A percentile compares a stretch with the other conserved stretches of the same genome.
Evolutionary conservation across 2,329 filamentous ascomycete genomes (phyloP).

Genomic region (Stagonosporopsis cucurbitacearum): DNA sequence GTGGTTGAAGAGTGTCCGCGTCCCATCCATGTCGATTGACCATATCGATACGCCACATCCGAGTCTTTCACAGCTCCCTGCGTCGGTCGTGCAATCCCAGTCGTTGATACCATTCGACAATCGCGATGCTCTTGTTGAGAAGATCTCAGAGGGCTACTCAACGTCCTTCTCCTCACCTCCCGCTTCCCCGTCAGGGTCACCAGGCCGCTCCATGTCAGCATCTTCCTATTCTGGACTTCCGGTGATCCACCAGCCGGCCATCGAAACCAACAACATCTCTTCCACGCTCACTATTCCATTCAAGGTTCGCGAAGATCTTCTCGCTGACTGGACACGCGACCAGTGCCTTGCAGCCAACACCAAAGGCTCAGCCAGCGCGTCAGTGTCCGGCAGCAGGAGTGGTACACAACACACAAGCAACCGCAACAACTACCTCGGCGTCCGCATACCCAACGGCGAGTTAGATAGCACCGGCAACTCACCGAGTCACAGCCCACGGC

Average conservation of each 20-base stretch:
- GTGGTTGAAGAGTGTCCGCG: conserved; percentile 77
- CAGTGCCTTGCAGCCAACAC: conserved; percentile 71
- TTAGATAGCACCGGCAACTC: conserved; percentile 43
- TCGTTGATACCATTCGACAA: conserved; percentile 76
- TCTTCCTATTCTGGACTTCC: conserved; percentile 58
- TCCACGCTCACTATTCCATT: conserved; percentile 64
- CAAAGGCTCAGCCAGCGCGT: conserved; percentile 72
- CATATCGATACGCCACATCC: conserved; percentile 56
- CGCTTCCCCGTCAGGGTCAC: conserved; percentile 72
- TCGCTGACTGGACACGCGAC: conserved; percentile 81
- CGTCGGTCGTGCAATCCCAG: conserved; percentile 39
- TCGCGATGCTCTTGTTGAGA: conserved; percentile 72
- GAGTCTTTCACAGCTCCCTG: conserved; percentile 30
- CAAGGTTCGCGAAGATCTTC: conserved; percentile 75
- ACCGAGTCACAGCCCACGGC: conserved; percentile 39
- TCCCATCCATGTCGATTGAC: conserved; percentile 72
- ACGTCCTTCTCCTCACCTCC: conserved; percentile 68
- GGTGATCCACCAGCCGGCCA: conserved; percentile 32
- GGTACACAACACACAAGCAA: conserved; percentile 37
- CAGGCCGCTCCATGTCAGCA: conserved; percentile 67
- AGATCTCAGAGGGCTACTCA: conserved; percentile 75
- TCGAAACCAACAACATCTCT: conserved; percentile 19
- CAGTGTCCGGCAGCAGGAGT: conserved; percentile 75
- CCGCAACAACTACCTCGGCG: conserved; percentile 58
- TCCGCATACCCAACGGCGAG: conserved; percentile 56